phyloP scores from a whole-genome alignment of 768 basidiomycete genomes.

The Lyophyllum shimeji region DNA sequence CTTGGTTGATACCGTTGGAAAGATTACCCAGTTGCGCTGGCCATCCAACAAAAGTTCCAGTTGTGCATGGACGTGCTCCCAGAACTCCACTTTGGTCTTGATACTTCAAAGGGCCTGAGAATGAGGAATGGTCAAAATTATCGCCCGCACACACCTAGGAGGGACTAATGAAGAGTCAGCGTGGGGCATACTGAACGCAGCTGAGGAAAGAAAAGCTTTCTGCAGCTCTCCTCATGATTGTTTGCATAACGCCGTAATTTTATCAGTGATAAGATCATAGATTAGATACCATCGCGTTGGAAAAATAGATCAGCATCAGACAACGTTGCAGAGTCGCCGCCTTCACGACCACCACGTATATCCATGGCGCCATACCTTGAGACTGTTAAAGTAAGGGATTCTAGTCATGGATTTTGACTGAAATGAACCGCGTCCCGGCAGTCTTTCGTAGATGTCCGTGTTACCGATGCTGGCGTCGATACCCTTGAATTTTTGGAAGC shows the following conservation, averaged over 20 bases:
- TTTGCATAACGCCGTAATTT: no score
- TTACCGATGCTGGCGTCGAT: conserved; percentile 85
- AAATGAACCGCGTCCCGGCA: conserved; percentile 28
- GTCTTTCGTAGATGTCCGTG: conserved; percentile 93
- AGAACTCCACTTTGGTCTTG: conserved; percentile 74
- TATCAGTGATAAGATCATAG: conserved; percentile 25
- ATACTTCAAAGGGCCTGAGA: conserved; percentile 38
- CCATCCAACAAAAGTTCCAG: conserved; percentile 61
- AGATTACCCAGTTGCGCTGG: conserved; percentile 73
- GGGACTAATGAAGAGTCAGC: conserved; percentile 79
- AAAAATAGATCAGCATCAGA: neutral
- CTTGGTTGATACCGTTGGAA: neutral
- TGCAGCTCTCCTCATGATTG: neutral
- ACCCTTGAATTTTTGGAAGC: conserved; percentile 89
- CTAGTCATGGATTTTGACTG: neutral
- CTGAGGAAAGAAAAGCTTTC: conserved; percentile 6
- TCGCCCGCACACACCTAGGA: conserved; percentile 31
- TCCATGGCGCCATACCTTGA: conserved; percentile 76
- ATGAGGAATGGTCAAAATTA: neutral
- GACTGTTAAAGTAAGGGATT: conserved; percentile 54
- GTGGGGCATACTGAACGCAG: conserved; percentile 61
- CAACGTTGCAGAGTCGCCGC: neutral
- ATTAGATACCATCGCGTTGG: conserved; percentile 14
- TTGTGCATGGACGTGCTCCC: conserved; percentile 71
- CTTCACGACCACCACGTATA: neutral